Percentiles rank a stretch among this genome's conserved stretches.
Conservation (phyloP, 2,329 filamentous ascomycete genomes). For the Nakataea oryzae region DNA sequence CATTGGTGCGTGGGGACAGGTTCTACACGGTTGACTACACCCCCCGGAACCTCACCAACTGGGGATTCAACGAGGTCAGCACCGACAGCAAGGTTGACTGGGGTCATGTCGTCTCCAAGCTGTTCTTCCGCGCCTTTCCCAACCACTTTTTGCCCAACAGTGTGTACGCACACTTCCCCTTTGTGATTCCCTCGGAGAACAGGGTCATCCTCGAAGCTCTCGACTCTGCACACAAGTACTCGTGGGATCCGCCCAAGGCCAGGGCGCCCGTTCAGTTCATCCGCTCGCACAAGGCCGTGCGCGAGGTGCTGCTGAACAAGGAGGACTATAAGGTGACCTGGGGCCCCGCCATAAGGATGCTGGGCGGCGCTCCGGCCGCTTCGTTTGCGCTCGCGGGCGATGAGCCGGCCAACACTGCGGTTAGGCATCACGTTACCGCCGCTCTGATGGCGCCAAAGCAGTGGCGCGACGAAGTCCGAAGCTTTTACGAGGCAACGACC, state of each 20-base stretch:
- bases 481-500: conserved; percentile 1
- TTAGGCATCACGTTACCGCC: conserved; percentile 19
- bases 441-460: conserved; percentile 11
- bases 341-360: conserved; percentile 17
- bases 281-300: conserved; percentile 35
- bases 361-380: conserved; percentile 16
- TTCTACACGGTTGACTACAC: conserved; percentile 55
- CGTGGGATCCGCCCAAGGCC: conserved; percentile 40
- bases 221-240: conserved; percentile 44
- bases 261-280: conserved; percentile 35
- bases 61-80: conserved; percentile 39
- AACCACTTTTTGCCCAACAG: conserved; percentile 36
- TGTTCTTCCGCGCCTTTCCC: conserved; percentile 39
- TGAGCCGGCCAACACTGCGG: conserved; percentile 16
- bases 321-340: conserved; percentile 23
- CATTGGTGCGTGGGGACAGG: conserved; percentile 51
- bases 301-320: conserved; percentile 10
- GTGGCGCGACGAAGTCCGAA: neutral
- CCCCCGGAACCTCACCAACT: conserved; percentile 53
- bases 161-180: conserved; percentile 51
- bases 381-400: conserved; percentile 29
- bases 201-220: conserved; percentile 45
- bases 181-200: conserved; percentile 35
- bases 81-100: conserved; percentile 25
- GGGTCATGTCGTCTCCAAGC: conserved; percentile 33